phyloP scores from a whole-genome alignment of 345 rosid genomes.

The Syzygium oleosum region DNA sequence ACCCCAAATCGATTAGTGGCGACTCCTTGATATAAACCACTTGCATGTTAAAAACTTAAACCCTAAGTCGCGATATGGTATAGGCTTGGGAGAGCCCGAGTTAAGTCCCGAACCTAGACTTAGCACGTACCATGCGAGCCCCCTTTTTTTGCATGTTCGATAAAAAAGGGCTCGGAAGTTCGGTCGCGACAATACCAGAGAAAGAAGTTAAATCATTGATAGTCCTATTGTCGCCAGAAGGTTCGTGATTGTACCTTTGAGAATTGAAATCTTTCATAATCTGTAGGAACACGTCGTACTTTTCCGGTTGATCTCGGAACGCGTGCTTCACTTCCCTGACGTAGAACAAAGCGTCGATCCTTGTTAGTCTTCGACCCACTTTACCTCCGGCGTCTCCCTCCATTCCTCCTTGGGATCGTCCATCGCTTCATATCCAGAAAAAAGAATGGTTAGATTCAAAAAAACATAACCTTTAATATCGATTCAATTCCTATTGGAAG shows the following conservation, averaged over 20 bases:
- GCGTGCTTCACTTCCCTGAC: slow-evolving; percentile 72
- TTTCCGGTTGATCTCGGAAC: slow-evolving; percentile 78
- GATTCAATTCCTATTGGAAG: too few relatives aligned
- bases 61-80: too few relatives aligned
- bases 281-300: slow-evolving; percentile 63
- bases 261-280: slow-evolving; percentile 87
- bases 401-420: not conserved
- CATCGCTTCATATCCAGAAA: not conserved
- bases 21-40: too few relatives aligned
- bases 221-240: not conserved
- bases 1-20: too few relatives aligned
- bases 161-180: too few relatives aligned
- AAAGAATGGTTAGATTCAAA: not conserved
- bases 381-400: slow-evolving; percentile 12
- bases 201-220: not conserved
- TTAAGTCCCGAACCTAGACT: too few relatives aligned
- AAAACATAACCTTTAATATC: not conserved
- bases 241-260: slow-evolving; percentile 37
- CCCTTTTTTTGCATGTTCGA: too few relatives aligned
- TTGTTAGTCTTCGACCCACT: slow-evolving; percentile 45
- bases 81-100: too few relatives aligned
- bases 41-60: too few relatives aligned
- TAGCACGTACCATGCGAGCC: too few relatives aligned
- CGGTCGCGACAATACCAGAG: too few relatives aligned
- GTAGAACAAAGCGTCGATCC: slow-evolving; percentile 49